These are phyloP conservation scores for Spergularia bocconei DNA, from an alignment of 148 eudicot genomes.

Conservation along the genomic window DNA sequence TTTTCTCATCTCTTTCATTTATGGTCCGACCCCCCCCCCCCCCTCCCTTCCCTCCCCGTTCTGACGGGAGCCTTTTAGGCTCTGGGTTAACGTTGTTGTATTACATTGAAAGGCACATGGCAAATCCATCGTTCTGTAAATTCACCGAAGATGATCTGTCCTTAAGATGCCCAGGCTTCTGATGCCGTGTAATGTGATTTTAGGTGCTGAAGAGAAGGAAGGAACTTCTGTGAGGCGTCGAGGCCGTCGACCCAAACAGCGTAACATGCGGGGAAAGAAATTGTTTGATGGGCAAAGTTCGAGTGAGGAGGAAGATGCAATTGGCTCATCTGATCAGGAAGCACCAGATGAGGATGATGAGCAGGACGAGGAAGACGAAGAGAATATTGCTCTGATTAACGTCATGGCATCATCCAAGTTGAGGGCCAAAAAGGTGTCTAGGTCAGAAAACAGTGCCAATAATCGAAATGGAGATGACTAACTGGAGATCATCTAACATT, in stretches of 20 bases:
- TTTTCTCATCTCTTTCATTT: neutral
- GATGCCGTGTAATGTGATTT: constrained; percentile 20
- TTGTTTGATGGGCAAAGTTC: constrained; percentile 82
- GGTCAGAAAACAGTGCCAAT: constrained; percentile 39
- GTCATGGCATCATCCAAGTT: constrained; percentile 71
- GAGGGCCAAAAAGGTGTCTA: constrained; percentile 51
- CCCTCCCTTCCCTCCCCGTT: too few species aligned
- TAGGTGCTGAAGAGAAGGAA: constrained; percentile 67
- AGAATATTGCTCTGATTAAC: constrained; percentile 66
- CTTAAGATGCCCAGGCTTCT: constrained; percentile 3
- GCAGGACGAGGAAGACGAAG: constrained; percentile 62
- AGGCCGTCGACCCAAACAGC: constrained; percentile 71
- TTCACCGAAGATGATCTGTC: neutral
- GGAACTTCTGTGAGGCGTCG: constrained; percentile 59
- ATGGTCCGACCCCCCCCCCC: neutral
- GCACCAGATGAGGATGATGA: constrained; percentile 59
- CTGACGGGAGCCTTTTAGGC: too few species aligned
- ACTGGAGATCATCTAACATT: constrained; percentile 35
- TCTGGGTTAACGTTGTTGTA: neutral
- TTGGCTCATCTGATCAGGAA: constrained; percentile 76
- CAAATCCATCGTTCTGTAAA: neutral
- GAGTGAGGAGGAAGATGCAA: constrained; percentile 86
- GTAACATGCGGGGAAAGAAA: constrained; percentile 64
- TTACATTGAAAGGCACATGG: neutral
- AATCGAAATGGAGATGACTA: constrained; percentile 32